A percentile compares a stretch with the other conserved stretches of the same genome.
phyloP scores from a whole-genome alignment of 2,329 filamentous ascomycete genomes.

The Periconia digitata region DNA sequence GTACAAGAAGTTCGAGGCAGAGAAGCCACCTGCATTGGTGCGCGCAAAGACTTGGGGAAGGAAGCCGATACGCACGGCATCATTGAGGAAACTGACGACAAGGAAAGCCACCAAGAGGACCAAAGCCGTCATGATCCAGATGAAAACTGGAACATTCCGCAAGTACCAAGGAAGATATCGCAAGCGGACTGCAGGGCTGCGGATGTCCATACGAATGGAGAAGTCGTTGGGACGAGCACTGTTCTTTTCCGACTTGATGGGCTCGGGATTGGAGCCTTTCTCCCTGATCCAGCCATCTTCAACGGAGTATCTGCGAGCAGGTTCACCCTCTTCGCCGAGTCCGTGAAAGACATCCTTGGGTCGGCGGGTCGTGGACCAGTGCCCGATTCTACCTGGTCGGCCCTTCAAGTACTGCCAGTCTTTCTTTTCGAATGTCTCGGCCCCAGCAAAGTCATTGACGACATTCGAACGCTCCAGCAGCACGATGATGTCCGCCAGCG shows the following conservation, averaged over 20 bases:
- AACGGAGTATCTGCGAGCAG: conserved; percentile 54
- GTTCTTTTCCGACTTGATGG: conserved; percentile 6
- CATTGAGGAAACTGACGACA: conserved; percentile 75
- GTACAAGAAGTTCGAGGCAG: conserved; percentile 85
- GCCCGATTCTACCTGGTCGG: conserved; percentile 74
- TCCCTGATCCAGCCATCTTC: conserved; percentile 52
- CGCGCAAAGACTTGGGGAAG: conserved; percentile 65
- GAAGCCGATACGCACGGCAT: conserved; percentile 70
- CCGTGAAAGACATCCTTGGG: conserved; percentile 73
- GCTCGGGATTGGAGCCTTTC: conserved; percentile 35
- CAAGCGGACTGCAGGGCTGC: conserved; percentile 58
- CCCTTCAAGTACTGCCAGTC: conserved; percentile 59
- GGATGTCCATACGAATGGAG: conserved; percentile 54
- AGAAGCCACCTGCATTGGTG: conserved; percentile 68
- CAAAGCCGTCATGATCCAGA: conserved; percentile 56
- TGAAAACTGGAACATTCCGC: conserved; percentile 64
- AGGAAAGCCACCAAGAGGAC: conserved; percentile 57
- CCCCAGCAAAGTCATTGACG: conserved; percentile 69
- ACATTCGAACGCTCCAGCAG: conserved; percentile 80
- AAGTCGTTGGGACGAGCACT: conserved; percentile 39
- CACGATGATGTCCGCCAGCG: conserved; percentile 76
- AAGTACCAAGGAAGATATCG: conserved; percentile 79
- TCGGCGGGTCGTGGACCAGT: conserved; percentile 73
- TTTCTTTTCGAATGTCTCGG: conserved; percentile 60
- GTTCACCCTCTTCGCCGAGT: conserved; percentile 66